Base-by-base conservation (phyloP, 2,329 filamentous ascomycete genomes). In the Penicillium sp. region DNA sequence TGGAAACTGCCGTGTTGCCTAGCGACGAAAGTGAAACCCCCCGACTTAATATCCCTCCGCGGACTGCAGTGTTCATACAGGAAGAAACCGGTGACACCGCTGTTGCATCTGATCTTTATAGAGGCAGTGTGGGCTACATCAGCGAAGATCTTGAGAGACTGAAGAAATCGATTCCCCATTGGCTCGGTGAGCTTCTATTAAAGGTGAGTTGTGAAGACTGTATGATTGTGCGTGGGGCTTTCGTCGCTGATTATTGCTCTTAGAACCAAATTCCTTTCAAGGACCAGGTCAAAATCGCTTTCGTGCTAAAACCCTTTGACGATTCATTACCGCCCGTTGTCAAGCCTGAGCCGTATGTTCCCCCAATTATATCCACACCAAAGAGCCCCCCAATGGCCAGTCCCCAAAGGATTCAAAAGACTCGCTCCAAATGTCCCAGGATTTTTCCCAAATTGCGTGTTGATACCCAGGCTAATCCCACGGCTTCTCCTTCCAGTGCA, bases 231-330 rank as follows among this genome's bases (percentile, higher is more conserved):
- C 7, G n/a, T 31, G 10, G 39, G 16, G 7, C 18, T 39, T 16
- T 32, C 4, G 2, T 31, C 18, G 11, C 46, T 57, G 22, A 58
- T 29, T 2, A 8, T 46, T 24, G 9, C 5, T 14, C 3, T 2
- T 32, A 91, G 79, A 97, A 97, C 70, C 82, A 85, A 69, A 84
- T 90, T 8, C 90, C 92, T 0, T 75, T 81, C 55, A 97, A 97
- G 77, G 94, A 97, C n/a, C 87, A 92, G 1, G 85, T 93, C 63
- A 99, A 99, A 79, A 87, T 97, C n/a, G 92, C 90, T 3, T 99
- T 99, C 67, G 83, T 96, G 14, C 80, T 99, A 22, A 85, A 94
- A 63, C 92, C 94, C 0, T 92, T 84, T 76, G 82, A 89, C 64
- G 87, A 90, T 61, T 76, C 82, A 24, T 77, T 97, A 48, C 91